Percentiles rank a stretch among this genome's conserved stretches.
Conservation (phyloP, 2,329 filamentous ascomycete species). For the Dactylonectria macrodidyma region DNA sequence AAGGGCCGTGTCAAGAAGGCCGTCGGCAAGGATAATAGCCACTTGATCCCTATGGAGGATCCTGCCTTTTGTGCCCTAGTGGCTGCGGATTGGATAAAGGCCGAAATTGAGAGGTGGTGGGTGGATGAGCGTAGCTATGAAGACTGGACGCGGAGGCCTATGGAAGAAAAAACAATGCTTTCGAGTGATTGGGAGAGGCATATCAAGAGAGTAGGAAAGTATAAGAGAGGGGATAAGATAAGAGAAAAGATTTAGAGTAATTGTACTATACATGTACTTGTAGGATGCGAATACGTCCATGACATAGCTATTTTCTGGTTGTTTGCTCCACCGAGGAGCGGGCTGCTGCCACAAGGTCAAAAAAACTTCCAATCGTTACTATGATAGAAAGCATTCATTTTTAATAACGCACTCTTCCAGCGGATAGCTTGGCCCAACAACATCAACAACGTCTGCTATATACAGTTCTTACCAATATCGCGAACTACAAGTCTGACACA, state of each 20-base stretch:
- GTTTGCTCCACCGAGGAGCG: no score
- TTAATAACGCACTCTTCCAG: no score
- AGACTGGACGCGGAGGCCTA: slow-evolving; percentile 66
- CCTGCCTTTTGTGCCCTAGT: slow-evolving; percentile 76
- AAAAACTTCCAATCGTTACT: no score
- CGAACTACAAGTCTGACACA: no score
- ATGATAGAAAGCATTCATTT: no score
- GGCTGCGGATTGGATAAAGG: slow-evolving; percentile 69
- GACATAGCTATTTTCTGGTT: no score
- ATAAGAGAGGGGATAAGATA: slow-evolving; percentile 34
- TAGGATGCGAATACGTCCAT: no score
- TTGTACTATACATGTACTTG: no score
- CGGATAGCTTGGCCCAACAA: no score
- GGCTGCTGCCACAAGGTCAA: no score
- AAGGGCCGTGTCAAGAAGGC: slow-evolving; percentile 74
- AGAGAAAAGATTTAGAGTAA: slow-evolving; percentile 31
- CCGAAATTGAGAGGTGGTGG: slow-evolving; percentile 71
- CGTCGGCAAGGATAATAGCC: slow-evolving; percentile 76
- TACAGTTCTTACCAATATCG: no score
- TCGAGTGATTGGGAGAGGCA: slow-evolving; percentile 69
- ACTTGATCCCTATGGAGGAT: slow-evolving; percentile 88
- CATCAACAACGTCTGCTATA: no score
- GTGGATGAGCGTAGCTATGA: slow-evolving; percentile 70
- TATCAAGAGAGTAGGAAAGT: slow-evolving; percentile 53
- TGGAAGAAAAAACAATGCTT: slow-evolving; percentile 67